Evolutionary conservation across 169 alveolate genomes (phyloP).

Genomic region (Plasmodium cynomolgi): DNA sequence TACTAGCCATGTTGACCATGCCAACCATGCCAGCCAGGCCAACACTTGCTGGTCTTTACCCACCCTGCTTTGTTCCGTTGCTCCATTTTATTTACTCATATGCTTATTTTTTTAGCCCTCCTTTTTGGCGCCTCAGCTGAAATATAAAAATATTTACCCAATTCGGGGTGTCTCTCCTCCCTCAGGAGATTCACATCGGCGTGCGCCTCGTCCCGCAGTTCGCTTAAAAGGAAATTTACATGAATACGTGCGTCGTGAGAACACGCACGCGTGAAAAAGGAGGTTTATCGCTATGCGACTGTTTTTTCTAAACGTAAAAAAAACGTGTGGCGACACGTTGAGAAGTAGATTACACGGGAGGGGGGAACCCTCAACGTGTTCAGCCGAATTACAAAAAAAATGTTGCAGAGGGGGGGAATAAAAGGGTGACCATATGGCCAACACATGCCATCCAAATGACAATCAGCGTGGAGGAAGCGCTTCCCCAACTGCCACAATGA

Average conservation of each 20-base stretch:
- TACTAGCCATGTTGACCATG: background rate
- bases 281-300: background rate
- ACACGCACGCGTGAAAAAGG: background rate
- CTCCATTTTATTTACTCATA: background rate
- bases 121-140: conserved; percentile 10
- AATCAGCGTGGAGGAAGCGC: background rate
- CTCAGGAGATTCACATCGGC: background rate
- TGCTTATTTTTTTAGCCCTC: conserved; percentile 15
- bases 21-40: background rate
- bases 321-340: background rate
- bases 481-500: background rate
- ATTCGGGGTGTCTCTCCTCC: conserved; percentile 1
- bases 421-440: background rate
- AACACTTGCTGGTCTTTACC: background rate
- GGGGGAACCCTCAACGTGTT: background rate
- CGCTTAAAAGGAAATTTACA: background rate
- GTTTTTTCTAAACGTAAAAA: background rate
- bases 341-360: background rate
- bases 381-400: conserved; percentile 18
- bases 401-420: conserved; percentile 8
- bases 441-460: background rate
- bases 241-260: background rate
- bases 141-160: conserved; percentile 53
- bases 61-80: background rate
- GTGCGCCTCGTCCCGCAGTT: background rate